phyloP scores from a whole-genome alignment of 768 basidiomycete species.

The Amanita exitialis region DNA sequence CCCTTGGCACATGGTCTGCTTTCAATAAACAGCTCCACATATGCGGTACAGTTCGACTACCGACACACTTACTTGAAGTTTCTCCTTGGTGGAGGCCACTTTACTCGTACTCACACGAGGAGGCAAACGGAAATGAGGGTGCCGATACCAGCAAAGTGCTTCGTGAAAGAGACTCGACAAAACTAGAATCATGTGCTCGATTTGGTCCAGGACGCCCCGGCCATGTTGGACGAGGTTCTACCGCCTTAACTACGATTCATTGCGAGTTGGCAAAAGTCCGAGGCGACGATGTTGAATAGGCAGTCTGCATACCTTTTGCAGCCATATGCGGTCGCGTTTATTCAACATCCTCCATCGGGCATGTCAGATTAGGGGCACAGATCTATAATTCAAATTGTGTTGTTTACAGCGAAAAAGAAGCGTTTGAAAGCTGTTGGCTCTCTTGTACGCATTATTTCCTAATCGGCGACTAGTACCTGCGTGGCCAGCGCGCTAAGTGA shows the following conservation, averaged over 20 bases:
- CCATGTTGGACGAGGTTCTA: not conserved
- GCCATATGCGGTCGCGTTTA: not conserved
- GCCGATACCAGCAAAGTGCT: too few relatives aligned
- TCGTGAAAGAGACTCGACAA: too few relatives aligned
- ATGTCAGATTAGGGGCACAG: slow-evolving; percentile 4
- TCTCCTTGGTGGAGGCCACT: too few relatives aligned
- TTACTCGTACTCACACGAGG: too few relatives aligned
- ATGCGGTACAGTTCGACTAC: not conserved
- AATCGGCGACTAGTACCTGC: not conserved
- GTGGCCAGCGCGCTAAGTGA: not conserved
- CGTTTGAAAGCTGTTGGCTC: not conserved
- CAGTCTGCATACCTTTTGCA: not conserved
- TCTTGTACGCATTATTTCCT: not conserved
- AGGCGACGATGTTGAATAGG: not conserved
- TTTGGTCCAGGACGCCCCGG: not conserved
- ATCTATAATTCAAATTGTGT: not conserved
- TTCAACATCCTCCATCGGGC: slow-evolving; percentile 1
- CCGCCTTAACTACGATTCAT: not conserved
- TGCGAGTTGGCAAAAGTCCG: not conserved
- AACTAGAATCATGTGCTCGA: too few relatives aligned
- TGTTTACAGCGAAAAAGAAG: not conserved
- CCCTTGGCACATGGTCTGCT: not conserved
- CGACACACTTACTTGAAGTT: too few relatives aligned
- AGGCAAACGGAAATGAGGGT: too few relatives aligned
- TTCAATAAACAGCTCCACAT: not conserved